Evolutionary conservation across 371 early-diverging fungal species (phyloP), one percentile per base, ranked within the genome.

Genomic region (Mucor piriformis): DNA sequence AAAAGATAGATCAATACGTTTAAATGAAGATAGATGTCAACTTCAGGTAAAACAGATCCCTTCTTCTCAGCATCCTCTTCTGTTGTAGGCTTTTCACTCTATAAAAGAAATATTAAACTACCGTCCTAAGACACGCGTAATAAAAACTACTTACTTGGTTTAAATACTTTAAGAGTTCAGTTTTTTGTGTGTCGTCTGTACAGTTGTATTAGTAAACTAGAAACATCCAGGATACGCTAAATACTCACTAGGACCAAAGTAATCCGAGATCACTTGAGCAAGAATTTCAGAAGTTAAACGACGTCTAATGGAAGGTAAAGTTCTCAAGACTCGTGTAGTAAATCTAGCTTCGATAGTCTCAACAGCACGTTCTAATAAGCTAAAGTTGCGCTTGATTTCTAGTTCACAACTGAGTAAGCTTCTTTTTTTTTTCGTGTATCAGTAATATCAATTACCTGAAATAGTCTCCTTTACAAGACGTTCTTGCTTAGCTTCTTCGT

Each of bases 301-400:
- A 72, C 86, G 88, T 59, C 98, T 88, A 54, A 95, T 73, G 1
- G 89, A 80, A 32, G 91, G 86, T 20, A 91, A 82, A 8, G 89
- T 85, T 54, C 98, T 85, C 56, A 96, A 64, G 6, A 91, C 97
- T 53, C 98, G 89, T 13, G 92, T 88, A 10, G 89, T 89, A 69
- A 90, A 96, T 35, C 95, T 89, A 27, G 90, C 69, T 72, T 97
- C 98, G 43, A 91, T 76, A 3, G 90, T 85, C 16, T 89, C 79
- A 3, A 93, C 95, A 35, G 92, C 90, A 53, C 90, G 83, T 67
- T 94, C 92, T 64, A 97, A 72, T 38, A 96, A 76, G 23, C 66
- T 53, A 68, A 94, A 83, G 71, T 90, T 90, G 58, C 90, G 90
- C 68, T 90, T 90, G 56, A 95, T 80, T 68, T 96, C 96, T 96